Evolutionary conservation across 2,329 filamentous ascomycete species (phyloP).

Genomic region (Mycosphaerella arachidis): DNA sequence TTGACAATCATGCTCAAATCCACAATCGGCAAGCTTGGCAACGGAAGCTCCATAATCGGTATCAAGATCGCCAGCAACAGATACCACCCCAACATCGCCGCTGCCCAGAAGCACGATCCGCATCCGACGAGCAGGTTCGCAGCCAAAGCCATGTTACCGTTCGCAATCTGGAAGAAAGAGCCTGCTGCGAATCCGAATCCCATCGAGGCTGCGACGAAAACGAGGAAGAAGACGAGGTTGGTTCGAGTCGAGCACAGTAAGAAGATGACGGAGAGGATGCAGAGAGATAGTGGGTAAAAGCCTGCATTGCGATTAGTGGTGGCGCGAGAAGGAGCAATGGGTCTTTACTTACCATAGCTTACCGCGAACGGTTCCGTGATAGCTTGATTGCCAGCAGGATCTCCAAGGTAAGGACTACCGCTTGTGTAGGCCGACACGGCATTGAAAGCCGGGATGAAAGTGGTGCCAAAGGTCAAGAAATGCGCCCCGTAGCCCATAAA

Average conservation of each 20-base stretch:
- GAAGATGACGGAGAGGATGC: slow-evolving; percentile 27
- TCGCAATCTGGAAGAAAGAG: slow-evolving; percentile 11
- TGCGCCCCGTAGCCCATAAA: slow-evolving; percentile 24
- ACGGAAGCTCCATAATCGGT: slow-evolving; percentile 19
- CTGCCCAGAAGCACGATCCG: slow-evolving; percentile 19
- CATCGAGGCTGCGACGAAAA: slow-evolving; percentile 23
- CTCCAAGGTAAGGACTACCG: slow-evolving; percentile 16
- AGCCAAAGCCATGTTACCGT: slow-evolving; percentile 10
- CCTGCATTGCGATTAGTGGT: slow-evolving; percentile 3
- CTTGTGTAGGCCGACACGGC: slow-evolving; percentile 18
- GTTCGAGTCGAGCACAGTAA: slow-evolving; percentile 19
- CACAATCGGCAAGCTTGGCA: slow-evolving; percentile 16
- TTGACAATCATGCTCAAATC: slow-evolving; percentile 17
- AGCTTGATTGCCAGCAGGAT: slow-evolving; percentile 9
- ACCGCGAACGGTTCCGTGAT: slow-evolving; percentile 15
- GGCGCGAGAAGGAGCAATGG: neutral
- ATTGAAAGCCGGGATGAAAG: slow-evolving; percentile 20
- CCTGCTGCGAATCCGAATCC: slow-evolving; percentile 18
- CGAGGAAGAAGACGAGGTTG: slow-evolving; percentile 22
- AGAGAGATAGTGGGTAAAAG: slow-evolving; percentile 21
- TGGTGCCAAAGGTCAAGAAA: slow-evolving; percentile 19
- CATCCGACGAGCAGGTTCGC: slow-evolving; percentile 12
- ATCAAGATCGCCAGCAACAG: slow-evolving; percentile 19
- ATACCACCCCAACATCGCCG: slow-evolving; percentile 21
- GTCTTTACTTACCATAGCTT: slow-evolving; percentile 15